Evolutionary conservation across 441 rosid genomes (phyloP).

Genomic region (Sinapis alba): DNA sequence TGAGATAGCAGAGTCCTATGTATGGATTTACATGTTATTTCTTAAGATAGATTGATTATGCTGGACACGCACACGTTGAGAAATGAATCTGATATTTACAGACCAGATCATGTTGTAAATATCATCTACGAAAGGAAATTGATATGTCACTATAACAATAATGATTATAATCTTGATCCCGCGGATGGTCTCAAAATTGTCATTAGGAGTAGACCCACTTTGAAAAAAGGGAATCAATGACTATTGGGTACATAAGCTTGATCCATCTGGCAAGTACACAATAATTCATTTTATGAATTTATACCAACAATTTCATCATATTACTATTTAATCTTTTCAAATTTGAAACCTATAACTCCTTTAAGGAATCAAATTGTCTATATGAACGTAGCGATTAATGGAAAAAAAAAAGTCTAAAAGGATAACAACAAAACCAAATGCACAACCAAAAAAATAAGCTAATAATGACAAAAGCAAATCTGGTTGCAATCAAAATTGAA

Average conservation of each 20-base stretch:
- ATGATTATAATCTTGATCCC: too few species aligned
- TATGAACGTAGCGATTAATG: neutral
- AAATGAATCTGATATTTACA: neutral
- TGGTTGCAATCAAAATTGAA: slow-evolving; percentile 19
- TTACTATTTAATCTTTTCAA: neutral
- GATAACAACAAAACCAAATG: slow-evolving; percentile 9
- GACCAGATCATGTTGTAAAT: neutral
- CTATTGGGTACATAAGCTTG: neutral
- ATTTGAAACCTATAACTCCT: neutral
- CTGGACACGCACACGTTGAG: neutral
- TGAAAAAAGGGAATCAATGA: neutral
- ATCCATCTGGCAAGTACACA: neutral
- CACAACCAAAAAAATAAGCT: neutral
- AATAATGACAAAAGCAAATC: slow-evolving; percentile 20
- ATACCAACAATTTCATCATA: neutral
- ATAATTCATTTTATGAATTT: neutral
- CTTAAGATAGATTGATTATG: neutral
- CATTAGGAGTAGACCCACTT: neutral
- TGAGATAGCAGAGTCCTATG: neutral
- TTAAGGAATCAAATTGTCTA: neutral
- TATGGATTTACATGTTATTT: neutral
- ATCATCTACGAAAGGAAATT: neutral
- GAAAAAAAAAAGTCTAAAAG: neutral
- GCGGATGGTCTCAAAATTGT: neutral
- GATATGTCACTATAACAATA: neutral